These are phyloP conservation scores for Xerocomus amazonicus DNA, from an alignment of 1,284 basidiomycete species.

Conservation along the genomic window DNA sequence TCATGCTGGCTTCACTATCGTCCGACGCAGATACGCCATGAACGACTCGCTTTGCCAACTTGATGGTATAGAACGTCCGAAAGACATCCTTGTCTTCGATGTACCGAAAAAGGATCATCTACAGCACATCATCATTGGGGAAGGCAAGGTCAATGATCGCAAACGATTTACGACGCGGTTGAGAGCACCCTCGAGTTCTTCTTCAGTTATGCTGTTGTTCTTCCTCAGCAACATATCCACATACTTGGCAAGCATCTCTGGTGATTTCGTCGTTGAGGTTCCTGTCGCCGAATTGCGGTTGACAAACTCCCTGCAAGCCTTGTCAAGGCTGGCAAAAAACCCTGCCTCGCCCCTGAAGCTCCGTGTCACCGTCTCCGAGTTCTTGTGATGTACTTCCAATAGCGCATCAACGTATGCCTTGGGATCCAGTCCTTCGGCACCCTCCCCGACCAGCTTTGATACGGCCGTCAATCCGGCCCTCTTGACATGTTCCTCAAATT, in stretches of 20 bases:
- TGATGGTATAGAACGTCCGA: conserved; percentile 98
- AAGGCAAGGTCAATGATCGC: neutral
- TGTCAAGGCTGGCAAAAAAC: conserved; percentile 92
- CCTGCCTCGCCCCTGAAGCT: conserved; percentile 95
- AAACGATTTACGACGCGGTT: conserved; percentile 76
- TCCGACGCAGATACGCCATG: conserved; percentile 92
- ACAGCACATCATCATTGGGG: conserved; percentile 3
- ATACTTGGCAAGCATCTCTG: conserved; percentile 93
- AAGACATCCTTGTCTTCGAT: conserved; percentile 99
- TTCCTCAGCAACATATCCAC: conserved; percentile 90
- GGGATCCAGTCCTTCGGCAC: conserved; percentile 69
- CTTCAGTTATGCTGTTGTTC: conserved; percentile 95
- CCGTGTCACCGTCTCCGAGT: conserved; percentile 84
- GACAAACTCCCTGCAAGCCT: conserved; percentile 96
- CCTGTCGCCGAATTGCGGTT: conserved; percentile 93
- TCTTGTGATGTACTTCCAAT: conserved; percentile 89
- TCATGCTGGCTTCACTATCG: conserved; percentile 98
- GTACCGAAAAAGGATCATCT: conserved; percentile 99
- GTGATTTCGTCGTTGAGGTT: conserved; percentile 81
- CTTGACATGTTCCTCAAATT: conserved; percentile 96
- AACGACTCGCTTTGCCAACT: conserved; percentile 93
- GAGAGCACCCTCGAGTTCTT: conserved; percentile 84
- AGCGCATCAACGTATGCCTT: conserved; percentile 94
- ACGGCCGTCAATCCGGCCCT: conserved; percentile 83
- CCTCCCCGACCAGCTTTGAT: conserved; percentile 75